Conservation (phyloP, 352 stramenopile genomes). For the Pythium phragmitis region DNA sequence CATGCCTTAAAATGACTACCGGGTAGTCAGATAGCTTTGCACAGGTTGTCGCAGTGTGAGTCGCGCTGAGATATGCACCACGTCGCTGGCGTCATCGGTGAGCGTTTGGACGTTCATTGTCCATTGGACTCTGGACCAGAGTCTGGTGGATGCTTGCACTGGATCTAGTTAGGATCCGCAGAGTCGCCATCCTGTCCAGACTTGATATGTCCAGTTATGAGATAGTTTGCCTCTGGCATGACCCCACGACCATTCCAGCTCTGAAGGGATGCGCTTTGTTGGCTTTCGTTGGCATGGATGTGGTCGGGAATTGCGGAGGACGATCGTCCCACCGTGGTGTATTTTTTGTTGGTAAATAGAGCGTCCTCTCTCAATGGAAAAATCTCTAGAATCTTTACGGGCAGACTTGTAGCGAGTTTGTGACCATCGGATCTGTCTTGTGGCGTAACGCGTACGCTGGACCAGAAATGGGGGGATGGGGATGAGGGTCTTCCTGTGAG, state of each 20-base stretch:
- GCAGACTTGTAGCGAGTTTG: no score
- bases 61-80: not conserved
- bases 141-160: not conserved
- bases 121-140: not conserved
- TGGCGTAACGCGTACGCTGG: not conserved
- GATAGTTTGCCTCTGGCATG: no score
- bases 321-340: not conserved
- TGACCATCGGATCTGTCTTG: not conserved
- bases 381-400: not conserved
- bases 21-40: not conserved
- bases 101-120: not conserved
- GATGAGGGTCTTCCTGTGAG: not conserved
- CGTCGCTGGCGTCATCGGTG: not conserved
- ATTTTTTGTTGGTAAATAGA: not conserved
- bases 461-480: not conserved
- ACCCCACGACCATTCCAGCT: no score
- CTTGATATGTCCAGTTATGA: no score
- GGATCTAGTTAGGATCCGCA: no score
- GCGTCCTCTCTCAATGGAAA: not conserved
- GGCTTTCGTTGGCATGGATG: no score
- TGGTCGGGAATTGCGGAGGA: no score
- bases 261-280: no score
- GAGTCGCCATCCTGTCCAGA: no score
- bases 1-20: not conserved
- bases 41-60: not conserved